A percentile compares a stretch with the other conserved stretches of the same genome.
These are phyloP conservation scores for Starmera pachycereana DNA, from an alignment of 805 yeast species.

Conservation along the genomic window DNA sequence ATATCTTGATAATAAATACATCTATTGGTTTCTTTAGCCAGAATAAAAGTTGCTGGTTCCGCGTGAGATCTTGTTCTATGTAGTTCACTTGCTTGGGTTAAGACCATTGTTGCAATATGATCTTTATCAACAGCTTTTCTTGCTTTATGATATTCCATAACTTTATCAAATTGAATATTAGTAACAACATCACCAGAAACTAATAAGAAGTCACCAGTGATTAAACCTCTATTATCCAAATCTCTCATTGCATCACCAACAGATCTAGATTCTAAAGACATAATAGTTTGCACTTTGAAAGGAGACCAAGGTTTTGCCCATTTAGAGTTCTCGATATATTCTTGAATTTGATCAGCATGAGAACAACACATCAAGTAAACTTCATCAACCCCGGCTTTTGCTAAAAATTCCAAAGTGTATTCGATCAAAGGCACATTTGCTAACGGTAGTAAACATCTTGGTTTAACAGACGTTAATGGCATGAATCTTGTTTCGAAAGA, in stretches of 20 bases:
- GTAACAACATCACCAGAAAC: slow-evolving; percentile 96
- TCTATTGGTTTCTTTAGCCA: slow-evolving; percentile 63
- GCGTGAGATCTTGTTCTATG: slow-evolving; percentile 77
- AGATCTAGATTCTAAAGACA: slow-evolving; percentile 78
- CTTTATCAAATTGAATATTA: slow-evolving; percentile 70
- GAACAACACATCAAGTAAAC: slow-evolving; percentile 85
- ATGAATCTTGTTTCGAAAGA: slow-evolving; percentile 85
- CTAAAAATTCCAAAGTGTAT: slow-evolving; percentile 88
- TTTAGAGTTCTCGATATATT: slow-evolving; percentile 63
- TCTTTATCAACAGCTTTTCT: slow-evolving; percentile 73
- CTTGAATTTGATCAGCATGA: slow-evolving; percentile 82
- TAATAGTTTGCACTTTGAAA: slow-evolving; percentile 66
- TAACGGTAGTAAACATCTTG: slow-evolving; percentile 85
- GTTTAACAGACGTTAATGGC: slow-evolving; percentile 80
- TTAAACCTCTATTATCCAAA: slow-evolving; percentile 80
- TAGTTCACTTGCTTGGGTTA: slow-evolving; percentile 72
- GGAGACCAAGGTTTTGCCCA: slow-evolving; percentile 70
- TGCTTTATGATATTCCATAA: slow-evolving; percentile 61
- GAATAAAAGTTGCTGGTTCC: slow-evolving; percentile 77
- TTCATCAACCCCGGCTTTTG: slow-evolving; percentile 82
- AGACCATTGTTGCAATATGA: slow-evolving; percentile 89
- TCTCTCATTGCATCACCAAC: slow-evolving; percentile 98
- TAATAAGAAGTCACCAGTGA: slow-evolving; percentile 80
- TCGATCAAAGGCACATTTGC: slow-evolving; percentile 93
- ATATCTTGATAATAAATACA: slow-evolving; percentile 81